These are phyloP conservation scores for Symbiodinium natans DNA, from an alignment of 73 alveolate genomes.

Conservation along the genomic window DNA sequence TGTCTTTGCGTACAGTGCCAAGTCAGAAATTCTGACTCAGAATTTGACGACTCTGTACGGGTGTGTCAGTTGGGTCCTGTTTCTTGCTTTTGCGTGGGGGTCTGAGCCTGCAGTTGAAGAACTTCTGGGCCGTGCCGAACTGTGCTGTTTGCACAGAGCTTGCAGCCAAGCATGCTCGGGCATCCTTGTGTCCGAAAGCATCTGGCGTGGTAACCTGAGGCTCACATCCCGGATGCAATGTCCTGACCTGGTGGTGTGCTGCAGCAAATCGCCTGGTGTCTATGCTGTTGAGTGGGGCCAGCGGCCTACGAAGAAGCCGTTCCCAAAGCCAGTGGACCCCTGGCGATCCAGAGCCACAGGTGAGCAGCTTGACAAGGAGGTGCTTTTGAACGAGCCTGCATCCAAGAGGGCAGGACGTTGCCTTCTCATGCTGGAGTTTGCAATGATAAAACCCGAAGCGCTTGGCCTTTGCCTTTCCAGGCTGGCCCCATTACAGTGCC, in stretches of 20 bases:
- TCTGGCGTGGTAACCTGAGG: neutral
- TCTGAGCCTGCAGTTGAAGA: constrained; percentile 45
- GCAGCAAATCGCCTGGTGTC: constrained; percentile 36
- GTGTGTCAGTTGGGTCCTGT: too few species aligned
- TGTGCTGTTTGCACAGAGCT: constrained; percentile 28
- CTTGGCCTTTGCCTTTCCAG: neutral
- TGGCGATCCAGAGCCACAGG: neutral
- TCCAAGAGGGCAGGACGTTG: neutral
- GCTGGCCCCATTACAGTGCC: constrained; percentile 4
- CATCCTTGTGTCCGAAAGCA: neutral
- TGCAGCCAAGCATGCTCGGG: neutral
- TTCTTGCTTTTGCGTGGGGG: too few species aligned
- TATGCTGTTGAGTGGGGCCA: constrained; percentile 50
- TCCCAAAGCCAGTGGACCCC: neutral
- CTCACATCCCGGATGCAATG: neutral
- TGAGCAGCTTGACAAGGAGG: neutral
- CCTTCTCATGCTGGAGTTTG: neutral
- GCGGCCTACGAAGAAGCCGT: neutral
- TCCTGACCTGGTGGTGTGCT: constrained; percentile 53
- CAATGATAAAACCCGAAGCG: too few species aligned
- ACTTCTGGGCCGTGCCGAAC: constrained; percentile 12
- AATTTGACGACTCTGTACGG: too few species aligned
- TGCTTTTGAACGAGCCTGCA: neutral
- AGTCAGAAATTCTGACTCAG: too few species aligned
- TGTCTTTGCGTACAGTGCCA: neutral